Conservation (phyloP, 2,329 filamentous ascomycete species). For the Ophiosphaerella herpotricha region DNA sequence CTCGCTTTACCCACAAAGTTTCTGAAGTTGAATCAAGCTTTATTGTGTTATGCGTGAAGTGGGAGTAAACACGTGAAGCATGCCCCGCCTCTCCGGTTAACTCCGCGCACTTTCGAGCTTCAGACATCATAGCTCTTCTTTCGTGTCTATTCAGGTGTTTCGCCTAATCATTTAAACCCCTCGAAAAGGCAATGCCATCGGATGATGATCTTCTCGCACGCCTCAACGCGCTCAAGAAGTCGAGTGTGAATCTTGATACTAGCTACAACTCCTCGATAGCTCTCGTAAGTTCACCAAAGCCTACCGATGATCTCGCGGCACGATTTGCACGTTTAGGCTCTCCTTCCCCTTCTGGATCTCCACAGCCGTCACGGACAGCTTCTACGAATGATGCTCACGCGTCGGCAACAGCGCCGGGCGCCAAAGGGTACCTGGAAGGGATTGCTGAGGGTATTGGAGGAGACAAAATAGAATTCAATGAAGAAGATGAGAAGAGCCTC, state of each 20-base stretch:
- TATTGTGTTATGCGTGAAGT: neutral
- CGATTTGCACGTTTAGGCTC: conserved; percentile 44
- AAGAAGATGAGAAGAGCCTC: conserved; percentile 52
- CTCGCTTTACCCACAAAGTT: neutral
- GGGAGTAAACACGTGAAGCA: conserved; percentile 13
- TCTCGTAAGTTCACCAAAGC: conserved; percentile 10
- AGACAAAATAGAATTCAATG: conserved; percentile 33
- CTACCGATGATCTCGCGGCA: conserved; percentile 42
- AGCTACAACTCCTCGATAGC: conserved; percentile 24
- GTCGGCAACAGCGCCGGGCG: conserved; percentile 38
- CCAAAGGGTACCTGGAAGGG: conserved; percentile 38
- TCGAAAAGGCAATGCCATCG: conserved; percentile 11
- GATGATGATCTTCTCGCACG: conserved; percentile 54
- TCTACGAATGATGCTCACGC: conserved; percentile 21
- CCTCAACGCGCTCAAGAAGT: conserved; percentile 55
- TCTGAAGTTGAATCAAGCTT: too few species aligned
- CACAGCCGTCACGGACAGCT: conserved; percentile 28
- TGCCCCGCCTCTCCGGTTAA: conserved; percentile 14
- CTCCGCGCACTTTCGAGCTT: conserved; percentile 23
- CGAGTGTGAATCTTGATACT: conserved; percentile 44
- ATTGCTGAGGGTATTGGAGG: conserved; percentile 36
- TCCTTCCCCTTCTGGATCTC: conserved; percentile 32
- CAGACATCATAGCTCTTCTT: conserved; percentile 3
- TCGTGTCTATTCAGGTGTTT: neutral
- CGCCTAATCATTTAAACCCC: neutral